Evolutionary conservation across 305 asterid genomes (phyloP).

Genomic region (Rubia tinctorum): DNA sequence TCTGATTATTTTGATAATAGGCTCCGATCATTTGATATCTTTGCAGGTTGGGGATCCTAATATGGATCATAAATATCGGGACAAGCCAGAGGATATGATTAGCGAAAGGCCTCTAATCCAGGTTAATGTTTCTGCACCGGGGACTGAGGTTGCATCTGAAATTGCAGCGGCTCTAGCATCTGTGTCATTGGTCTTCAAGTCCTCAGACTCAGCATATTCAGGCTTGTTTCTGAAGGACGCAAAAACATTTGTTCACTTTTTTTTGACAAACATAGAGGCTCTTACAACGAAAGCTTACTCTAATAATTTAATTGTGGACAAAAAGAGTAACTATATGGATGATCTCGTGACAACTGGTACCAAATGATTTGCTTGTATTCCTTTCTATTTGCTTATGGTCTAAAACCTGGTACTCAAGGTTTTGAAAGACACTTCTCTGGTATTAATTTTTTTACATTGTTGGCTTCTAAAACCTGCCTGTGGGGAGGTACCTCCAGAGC

Average conservation of each 20-base stretch:
- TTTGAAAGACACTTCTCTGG: not conserved
- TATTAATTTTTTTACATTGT: not conserved
- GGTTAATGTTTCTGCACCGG: constrained; percentile 70
- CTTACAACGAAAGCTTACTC: constrained; percentile 30
- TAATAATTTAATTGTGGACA: too few relatives aligned
- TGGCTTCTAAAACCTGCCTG: too few relatives aligned
- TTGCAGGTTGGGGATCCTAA: constrained; percentile 75
- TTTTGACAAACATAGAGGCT: constrained; percentile 64
- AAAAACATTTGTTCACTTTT: constrained; percentile 67
- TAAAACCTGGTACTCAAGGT: not conserved
- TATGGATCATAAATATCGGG: constrained; percentile 85
- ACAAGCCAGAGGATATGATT: constrained; percentile 75
- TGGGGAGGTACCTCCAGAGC: too few relatives aligned
- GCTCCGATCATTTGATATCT: constrained; percentile 4
- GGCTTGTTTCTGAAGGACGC: too few relatives aligned
- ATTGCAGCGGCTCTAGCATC: constrained; percentile 96
- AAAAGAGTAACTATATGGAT: too few relatives aligned
- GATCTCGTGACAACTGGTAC: too few relatives aligned
- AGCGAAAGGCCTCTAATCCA: constrained; percentile 69
- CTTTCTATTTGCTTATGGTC: too few relatives aligned
- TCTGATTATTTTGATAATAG: not conserved
- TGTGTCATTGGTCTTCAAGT: constrained; percentile 77
- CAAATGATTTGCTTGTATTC: not conserved
- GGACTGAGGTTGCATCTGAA: constrained; percentile 90
- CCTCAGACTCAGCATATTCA: constrained; percentile 45